Conservation (phyloP, 2,329 filamentous ascomycete genomes). For the Colletotrichum magnum region DNA sequence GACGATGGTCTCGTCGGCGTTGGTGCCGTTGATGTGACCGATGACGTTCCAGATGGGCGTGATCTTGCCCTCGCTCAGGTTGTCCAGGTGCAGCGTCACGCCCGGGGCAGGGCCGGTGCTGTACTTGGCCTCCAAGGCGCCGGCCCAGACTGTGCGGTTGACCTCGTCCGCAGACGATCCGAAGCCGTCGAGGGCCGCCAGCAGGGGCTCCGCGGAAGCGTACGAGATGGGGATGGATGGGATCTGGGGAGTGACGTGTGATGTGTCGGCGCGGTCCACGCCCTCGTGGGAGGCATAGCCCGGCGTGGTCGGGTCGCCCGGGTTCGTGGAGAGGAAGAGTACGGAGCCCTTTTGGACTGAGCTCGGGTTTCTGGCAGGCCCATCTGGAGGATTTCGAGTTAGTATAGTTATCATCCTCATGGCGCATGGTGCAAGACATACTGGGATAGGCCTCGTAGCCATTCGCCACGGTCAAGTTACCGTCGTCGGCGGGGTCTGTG, state of each 20-base stretch:
- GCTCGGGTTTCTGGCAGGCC: slow-evolving; percentile 82
- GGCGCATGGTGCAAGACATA: slow-evolving; percentile 20
- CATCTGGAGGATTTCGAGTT: slow-evolving; percentile 51
- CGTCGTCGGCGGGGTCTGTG: slow-evolving; percentile 82
- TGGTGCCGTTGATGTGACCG: slow-evolving; percentile 83
- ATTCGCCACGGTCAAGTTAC: slow-evolving; percentile 80
- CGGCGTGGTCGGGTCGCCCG: slow-evolving; percentile 82
- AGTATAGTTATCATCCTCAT: slow-evolving; percentile 44
- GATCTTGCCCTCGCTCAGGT: slow-evolving; percentile 76
- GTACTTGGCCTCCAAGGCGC: slow-evolving; percentile 61
- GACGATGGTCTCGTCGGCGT: slow-evolving; percentile 81
- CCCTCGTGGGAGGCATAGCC: slow-evolving; percentile 85
- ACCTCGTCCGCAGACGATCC: slow-evolving; percentile 79
- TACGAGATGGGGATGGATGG: slow-evolving; percentile 89
- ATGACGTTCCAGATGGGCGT: slow-evolving; percentile 85
- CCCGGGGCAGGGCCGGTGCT: slow-evolving; percentile 63
- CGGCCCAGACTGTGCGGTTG: slow-evolving; percentile 71
- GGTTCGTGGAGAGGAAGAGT: slow-evolving; percentile 72
- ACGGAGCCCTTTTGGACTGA: slow-evolving; percentile 85
- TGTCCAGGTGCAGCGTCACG: slow-evolving; percentile 74
- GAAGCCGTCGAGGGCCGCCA: slow-evolving; percentile 83
- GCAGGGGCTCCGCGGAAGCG: slow-evolving; percentile 79
- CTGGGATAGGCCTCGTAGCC: slow-evolving; percentile 79
- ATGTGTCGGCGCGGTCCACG: slow-evolving; percentile 73
- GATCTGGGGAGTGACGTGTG: slow-evolving; percentile 77